Evolutionary conservation across 2,329 filamentous ascomycete species (phyloP).

Genomic region (Fusarium musae): DNA sequence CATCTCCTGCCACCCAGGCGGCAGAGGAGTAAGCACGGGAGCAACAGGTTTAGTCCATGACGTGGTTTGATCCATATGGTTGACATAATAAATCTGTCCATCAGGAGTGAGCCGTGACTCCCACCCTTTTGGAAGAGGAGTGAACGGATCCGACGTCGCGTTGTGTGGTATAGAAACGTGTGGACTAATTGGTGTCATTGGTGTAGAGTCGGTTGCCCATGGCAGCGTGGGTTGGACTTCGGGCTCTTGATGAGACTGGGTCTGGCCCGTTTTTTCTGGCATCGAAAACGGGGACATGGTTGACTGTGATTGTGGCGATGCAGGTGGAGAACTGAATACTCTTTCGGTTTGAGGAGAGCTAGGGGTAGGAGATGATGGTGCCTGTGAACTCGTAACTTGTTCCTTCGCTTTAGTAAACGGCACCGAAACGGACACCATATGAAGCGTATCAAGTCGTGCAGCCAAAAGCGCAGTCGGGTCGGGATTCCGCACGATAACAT

Average conservation of each 20-base stretch:
- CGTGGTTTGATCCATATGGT: neutral
- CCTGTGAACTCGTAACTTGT: neutral
- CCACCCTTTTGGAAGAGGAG: neutral
- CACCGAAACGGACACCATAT: neutral
- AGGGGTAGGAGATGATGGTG: neutral
- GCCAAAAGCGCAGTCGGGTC: neutral
- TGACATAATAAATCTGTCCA: neutral
- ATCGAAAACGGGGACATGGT: neutral
- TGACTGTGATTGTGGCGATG: neutral
- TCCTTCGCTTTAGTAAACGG: neutral
- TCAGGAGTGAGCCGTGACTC: neutral
- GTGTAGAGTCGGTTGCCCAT: neutral
- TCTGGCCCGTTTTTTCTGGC: neutral
- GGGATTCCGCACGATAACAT: neutral
- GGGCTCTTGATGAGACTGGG: neutral
- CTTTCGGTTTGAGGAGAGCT: neutral
- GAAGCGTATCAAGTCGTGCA: neutral
- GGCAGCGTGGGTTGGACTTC: neutral
- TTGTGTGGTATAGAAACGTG: neutral
- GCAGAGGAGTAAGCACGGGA: neutral
- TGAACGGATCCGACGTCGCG: neutral
- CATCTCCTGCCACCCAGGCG: neutral
- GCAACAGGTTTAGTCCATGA: neutral
- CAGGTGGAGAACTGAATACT: neutral
- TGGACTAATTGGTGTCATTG: neutral